Evolutionary conservation across 805 yeast genomes (phyloP).

Genomic region (Kodamaea sagamina): DNA sequence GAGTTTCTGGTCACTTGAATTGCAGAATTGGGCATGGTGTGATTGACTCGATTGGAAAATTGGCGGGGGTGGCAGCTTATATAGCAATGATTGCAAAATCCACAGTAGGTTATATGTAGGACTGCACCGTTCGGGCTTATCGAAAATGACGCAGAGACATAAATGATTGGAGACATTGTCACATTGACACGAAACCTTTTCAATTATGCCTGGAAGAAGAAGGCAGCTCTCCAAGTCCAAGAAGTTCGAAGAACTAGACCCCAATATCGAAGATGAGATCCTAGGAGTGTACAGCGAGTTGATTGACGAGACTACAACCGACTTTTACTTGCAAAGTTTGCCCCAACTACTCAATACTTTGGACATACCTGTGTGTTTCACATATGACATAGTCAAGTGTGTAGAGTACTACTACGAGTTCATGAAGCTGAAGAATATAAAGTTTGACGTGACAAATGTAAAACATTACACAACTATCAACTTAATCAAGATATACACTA

Average conservation of each 20-base stretch:
- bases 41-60: not conserved
- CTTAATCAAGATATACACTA: constrained; percentile 32
- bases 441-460: constrained; percentile 17
- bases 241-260: constrained; percentile 20
- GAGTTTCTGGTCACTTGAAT: constrained; percentile 36
- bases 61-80: not conserved
- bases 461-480: constrained; percentile 29
- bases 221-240: constrained; percentile 1
- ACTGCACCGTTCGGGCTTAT: not conserved
- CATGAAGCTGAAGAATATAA: constrained; percentile 8
- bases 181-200: too few relatives aligned
- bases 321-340: constrained; percentile 30
- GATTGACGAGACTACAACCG: constrained; percentile 26
- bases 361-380: constrained; percentile 34
- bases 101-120: not conserved
- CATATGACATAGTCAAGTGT: constrained; percentile 31
- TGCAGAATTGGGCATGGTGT: constrained; percentile 37
- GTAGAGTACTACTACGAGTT: constrained; percentile 37
- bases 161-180: too few relatives aligned
- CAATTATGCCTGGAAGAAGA: constrained; percentile 5
- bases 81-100: not conserved
- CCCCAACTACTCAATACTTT: constrained; percentile 26
- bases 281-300: constrained; percentile 32
- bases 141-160: too few relatives aligned
- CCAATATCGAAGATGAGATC: constrained; percentile 37